Evolutionary conservation across 306 rosid species (phyloP).

Genomic region (Vigna reflexopilosa): DNA sequence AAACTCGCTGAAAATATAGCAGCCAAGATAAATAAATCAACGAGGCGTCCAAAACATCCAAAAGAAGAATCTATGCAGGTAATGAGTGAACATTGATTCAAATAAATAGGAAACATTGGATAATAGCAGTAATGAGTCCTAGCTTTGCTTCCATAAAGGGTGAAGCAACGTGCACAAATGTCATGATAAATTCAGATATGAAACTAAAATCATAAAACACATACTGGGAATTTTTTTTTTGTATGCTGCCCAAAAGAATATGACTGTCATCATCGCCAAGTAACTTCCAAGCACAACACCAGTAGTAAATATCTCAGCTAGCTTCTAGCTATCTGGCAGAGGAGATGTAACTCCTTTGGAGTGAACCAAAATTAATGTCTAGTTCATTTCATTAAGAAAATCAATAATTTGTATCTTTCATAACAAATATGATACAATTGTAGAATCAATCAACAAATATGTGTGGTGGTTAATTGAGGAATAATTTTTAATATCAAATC

Average conservation of each 20-base stretch:
- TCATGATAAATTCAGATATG: slow-evolving; percentile 4
- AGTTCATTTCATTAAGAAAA: no score
- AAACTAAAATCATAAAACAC: slow-evolving; percentile 23
- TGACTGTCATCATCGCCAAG: slow-evolving; percentile 98
- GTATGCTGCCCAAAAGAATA: slow-evolving; percentile 97
- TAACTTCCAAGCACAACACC: slow-evolving; percentile 92
- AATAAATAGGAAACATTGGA: background rate
- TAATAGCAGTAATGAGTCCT: slow-evolving; percentile 4
- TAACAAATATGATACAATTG: no score
- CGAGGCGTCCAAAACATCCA: background rate
- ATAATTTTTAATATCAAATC: no score
- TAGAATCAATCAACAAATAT: no score
- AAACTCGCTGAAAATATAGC: slow-evolving; percentile 62
- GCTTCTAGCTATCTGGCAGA: slow-evolving; percentile 98
- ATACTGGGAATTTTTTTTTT: slow-evolving; percentile 80
- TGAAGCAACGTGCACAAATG: slow-evolving; percentile 27
- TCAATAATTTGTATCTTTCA: no score
- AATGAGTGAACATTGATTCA: background rate
- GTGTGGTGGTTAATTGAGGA: no score
- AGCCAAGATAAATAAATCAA: slow-evolving; percentile 34
- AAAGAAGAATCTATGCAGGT: slow-evolving; percentile 10
- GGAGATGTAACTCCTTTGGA: slow-evolving; percentile 48
- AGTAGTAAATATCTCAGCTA: slow-evolving; percentile 91
- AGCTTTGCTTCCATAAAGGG: slow-evolving; percentile 6
- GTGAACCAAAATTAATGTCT: no score